Percentiles rank a stretch among this genome's conserved stretches.
These are phyloP conservation scores for Saprolegnia diclina DNA, from an alignment of 352 stramenopile species.

Conservation along the genomic window DNA sequence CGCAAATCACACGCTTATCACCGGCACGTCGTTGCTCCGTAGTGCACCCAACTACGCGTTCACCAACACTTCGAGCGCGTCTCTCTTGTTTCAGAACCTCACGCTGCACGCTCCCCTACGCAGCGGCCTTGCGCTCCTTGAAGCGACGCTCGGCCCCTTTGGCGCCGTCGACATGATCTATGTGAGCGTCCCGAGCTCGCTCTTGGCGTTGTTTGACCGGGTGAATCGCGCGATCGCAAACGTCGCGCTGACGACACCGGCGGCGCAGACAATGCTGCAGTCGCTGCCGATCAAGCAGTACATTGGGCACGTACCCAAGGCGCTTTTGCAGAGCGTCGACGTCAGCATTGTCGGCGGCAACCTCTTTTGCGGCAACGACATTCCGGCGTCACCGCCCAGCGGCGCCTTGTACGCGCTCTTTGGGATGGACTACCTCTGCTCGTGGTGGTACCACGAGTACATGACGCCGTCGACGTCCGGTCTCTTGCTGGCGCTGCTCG, in stretches of 20 bases:
- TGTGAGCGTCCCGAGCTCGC: not conserved
- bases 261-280: not conserved
- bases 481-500: conserved; percentile 12
- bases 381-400: not conserved
- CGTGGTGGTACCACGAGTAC: not conserved
- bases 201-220: not conserved
- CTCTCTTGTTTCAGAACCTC: not conserved
- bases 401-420: not conserved
- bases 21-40: not conserved
- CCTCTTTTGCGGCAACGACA: conserved; percentile 14
- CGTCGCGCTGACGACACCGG: not conserved
- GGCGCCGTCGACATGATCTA: conserved; percentile 21
- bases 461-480: not conserved
- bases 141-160: not conserved
- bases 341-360: not conserved
- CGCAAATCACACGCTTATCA: not conserved
- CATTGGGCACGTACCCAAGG: conserved; percentile 1
- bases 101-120: conserved; percentile 1
- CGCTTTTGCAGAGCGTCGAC: not conserved
- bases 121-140: not conserved
- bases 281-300: not conserved
- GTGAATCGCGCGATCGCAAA: not conserved
- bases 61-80: not conserved
- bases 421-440: not conserved
- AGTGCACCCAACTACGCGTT: not conserved